Base-by-base conservation (phyloP, 192 early-diverging fungal genomes). In the Coemansia sp. region DNA sequence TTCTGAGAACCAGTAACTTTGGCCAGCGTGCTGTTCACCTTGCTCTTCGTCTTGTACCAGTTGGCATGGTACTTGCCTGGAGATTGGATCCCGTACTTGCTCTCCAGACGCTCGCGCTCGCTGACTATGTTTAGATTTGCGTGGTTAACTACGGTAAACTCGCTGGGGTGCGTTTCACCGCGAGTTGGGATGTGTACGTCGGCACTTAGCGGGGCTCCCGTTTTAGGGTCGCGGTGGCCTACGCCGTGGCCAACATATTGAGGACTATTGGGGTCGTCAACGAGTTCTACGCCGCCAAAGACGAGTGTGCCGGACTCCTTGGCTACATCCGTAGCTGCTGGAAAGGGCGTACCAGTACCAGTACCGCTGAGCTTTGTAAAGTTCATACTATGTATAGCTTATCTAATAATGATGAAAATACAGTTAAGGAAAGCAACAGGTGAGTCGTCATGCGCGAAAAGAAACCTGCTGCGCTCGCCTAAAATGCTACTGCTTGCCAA, bases 281-380 rank as follows among this genome's bases (percentile, higher is more conserved):
- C 65, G 32, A 83, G 70, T 66, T 78, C 76, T 7, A 55, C 57
- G 21, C 76, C 81, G 38, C 81, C 81, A 70, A 73, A 75, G 11
- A 55, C 59, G 4, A 62, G 72, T 8, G 60, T 67, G 50, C 81
- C 76, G 4, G 66, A 39, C 57, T 83, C 80, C 64, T 83, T 83
- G 55, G 80, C 80, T n/a, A 75, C 70, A 67, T 83, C 80, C 4
- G 74, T 83, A n/a, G 80, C 80, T 21, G 80, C 80, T 27, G 80
- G 80, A 41, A 73, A 66, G 36, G 60, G 69, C 50, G 80, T 83
- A 21, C 80, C 80, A 3, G 69, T 75, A 44, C 80, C 80, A 11
- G 80, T 83, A 11, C 80, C 80, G 36, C 53, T 62, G 11, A 77
- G 21, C 1, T 68, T 74, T 42, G 10, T 60, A 55, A 39, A 19